phyloP scores from a whole-genome alignment of 352 stramenopile species.

The Pythium diclinum region DNA sequence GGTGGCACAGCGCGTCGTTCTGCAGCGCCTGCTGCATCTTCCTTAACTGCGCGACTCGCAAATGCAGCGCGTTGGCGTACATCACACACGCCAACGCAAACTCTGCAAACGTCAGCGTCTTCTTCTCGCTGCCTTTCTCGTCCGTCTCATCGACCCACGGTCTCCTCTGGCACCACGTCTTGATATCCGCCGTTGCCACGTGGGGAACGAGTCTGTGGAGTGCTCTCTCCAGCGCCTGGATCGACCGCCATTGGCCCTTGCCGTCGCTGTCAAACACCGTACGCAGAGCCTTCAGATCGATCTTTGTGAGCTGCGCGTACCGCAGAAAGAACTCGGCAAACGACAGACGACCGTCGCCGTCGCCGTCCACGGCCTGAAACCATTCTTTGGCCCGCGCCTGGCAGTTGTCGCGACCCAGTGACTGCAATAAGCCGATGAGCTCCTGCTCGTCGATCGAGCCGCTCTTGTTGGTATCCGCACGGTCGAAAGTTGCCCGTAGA shows the following conservation, averaged over 20 bases:
- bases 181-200: conserved; percentile 6
- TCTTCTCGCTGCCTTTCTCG: background rate
- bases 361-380: conserved; percentile 34
- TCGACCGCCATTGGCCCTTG: background rate
- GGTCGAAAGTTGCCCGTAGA: conserved; percentile 46
- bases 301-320: conserved; percentile 45
- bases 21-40: conserved; percentile 24
- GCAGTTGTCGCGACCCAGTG: conserved; percentile 23
- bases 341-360: conserved; percentile 34
- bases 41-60: conserved; percentile 26
- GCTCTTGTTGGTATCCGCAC: conserved; percentile 34
- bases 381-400: conserved; percentile 33
- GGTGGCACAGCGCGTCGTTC: conserved; percentile 51
- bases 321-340: conserved; percentile 70
- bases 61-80: conserved; percentile 35
- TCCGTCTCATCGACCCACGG: conserved; percentile 1
- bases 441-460: conserved; percentile 35
- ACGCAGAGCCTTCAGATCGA: conserved; percentile 36
- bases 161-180: conserved; percentile 15
- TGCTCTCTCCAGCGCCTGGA: background rate
- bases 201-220: conserved; percentile 19
- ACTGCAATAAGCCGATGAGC: conserved; percentile 16
- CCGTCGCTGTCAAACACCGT: conserved; percentile 32
- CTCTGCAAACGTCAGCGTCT: conserved; percentile 45
- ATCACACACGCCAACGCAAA: conserved; percentile 58